Percentiles rank a stretch among this genome's conserved stretches.
These are phyloP conservation scores for Suillus decipiens DNA, from an alignment of 768 basidiomycete species.

Conservation along the genomic window DNA sequence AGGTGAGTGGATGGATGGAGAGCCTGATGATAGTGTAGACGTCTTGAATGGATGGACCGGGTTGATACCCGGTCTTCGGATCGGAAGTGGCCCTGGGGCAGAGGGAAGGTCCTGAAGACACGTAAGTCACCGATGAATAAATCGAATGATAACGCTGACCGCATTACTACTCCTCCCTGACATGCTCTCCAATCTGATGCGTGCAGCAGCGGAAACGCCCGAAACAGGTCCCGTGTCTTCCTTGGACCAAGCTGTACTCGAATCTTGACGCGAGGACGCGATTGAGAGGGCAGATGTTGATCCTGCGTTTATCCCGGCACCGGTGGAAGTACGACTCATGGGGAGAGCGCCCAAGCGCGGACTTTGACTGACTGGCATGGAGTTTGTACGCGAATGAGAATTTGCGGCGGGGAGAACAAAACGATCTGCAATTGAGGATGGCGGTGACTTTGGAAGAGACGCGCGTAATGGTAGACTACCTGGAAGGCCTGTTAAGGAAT, in stretches of 20 bases:
- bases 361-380: conserved; percentile 40
- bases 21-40: conserved; percentile 50
- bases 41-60: conserved; percentile 52
- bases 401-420: conserved; percentile 38
- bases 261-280: conserved; percentile 41
- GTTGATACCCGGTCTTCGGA: conserved; percentile 44
- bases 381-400: conserved; percentile 37
- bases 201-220: conserved; percentile 36
- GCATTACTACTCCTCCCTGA: conserved; percentile 36
- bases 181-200: conserved; percentile 52
- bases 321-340: conserved; percentile 36
- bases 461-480: conserved; percentile 42
- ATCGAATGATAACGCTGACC: conserved; percentile 14
- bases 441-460: conserved; percentile 50
- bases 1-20: conserved; percentile 49
- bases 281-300: conserved; percentile 43
- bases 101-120: conserved; percentile 38
- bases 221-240: conserved; percentile 38
- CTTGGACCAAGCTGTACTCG: conserved; percentile 37
- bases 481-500: conserved; percentile 49
- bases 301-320: conserved; percentile 29
- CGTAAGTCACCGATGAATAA: conserved; percentile 3
- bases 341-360: conserved; percentile 37
- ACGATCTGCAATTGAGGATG: conserved; percentile 44
- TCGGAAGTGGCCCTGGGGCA: conserved; percentile 42